phyloP scores from a whole-genome alignment of 768 basidiomycete genomes.

The Leucosporidium creatinivorum region DNA sequence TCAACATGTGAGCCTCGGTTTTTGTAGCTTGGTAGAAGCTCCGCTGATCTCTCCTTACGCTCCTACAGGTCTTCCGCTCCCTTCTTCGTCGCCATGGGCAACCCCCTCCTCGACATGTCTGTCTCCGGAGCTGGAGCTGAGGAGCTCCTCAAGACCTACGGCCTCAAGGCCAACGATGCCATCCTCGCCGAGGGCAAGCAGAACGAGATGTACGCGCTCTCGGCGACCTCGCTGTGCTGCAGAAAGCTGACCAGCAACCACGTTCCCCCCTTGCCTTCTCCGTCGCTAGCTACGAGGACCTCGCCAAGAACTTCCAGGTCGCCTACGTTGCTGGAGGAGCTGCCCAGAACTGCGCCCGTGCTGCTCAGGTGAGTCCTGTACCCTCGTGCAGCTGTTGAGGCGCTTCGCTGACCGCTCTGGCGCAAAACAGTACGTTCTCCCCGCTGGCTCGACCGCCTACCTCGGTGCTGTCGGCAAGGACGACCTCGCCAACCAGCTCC shows the following conservation, averaged over 20 bases:
- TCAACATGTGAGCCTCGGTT: too few species aligned
- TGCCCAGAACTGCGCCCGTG: slow-evolving; percentile 91
- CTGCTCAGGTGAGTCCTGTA: slow-evolving; percentile 67
- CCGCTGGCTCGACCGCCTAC: slow-evolving; percentile 80
- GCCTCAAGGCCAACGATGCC: slow-evolving; percentile 86
- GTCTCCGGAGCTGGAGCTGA: slow-evolving; percentile 55
- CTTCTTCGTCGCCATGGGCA: slow-evolving; percentile 81
- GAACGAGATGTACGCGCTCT: slow-evolving; percentile 61
- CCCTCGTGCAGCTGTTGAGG: slow-evolving; percentile 12
- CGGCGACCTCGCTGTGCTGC: neutral
- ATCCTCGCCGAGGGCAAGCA: slow-evolving; percentile 90
- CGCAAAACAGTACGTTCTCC: slow-evolving; percentile 70
- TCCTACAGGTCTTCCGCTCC: slow-evolving; percentile 42
- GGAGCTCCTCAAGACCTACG: slow-evolving; percentile 77
- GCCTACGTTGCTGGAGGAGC: slow-evolving; percentile 96
- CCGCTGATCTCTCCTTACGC: too few species aligned
- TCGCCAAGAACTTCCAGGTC: slow-evolving; percentile 64
- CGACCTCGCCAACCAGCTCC: slow-evolving; percentile 78
- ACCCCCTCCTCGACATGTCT: slow-evolving; percentile 63
- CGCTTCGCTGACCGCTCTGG: neutral
- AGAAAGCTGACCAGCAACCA: neutral
- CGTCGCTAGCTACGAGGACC: slow-evolving; percentile 69
- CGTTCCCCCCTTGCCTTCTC: neutral
- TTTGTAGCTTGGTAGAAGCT: too few species aligned
- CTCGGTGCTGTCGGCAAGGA: slow-evolving; percentile 92